phyloP scores from a whole-genome alignment of 257 asterid species.

The Penstemon davidsonii region DNA sequence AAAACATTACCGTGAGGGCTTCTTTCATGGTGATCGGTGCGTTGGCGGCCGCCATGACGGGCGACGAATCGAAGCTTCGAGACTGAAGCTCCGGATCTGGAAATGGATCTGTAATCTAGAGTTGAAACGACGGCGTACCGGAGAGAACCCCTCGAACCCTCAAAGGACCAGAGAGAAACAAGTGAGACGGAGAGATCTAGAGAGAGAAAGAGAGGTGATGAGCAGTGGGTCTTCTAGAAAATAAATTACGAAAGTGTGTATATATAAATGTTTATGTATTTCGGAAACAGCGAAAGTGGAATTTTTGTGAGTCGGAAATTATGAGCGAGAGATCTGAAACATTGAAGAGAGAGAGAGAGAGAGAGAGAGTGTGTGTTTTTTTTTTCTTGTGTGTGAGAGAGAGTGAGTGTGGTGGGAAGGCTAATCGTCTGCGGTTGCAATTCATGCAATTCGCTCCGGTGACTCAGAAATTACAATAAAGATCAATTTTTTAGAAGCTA shows the following conservation, averaged over 20 bases:
- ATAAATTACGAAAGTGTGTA: neutral
- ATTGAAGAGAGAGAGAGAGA: slow-evolving; percentile 1
- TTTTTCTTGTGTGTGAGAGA: neutral
- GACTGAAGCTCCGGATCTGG: slow-evolving; percentile 61
- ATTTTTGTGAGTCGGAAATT: slow-evolving; percentile 25
- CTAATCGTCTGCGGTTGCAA: slow-evolving; percentile 24
- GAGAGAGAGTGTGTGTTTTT: neutral
- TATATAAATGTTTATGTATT: neutral
- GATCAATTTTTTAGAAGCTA: neutral
- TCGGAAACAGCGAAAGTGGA: slow-evolving; percentile 26
- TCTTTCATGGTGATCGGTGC: slow-evolving; percentile 99
- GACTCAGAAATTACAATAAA: neutral
- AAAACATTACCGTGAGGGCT: slow-evolving; percentile 73
- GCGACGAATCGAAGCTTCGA: slow-evolving; percentile 43
- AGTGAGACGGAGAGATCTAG: slow-evolving; percentile 27
- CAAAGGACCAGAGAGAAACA: slow-evolving; percentile 27
- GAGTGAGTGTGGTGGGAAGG: neutral
- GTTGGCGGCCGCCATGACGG: slow-evolving; percentile 95
- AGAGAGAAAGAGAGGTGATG: slow-evolving; percentile 28
- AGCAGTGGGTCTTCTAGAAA: slow-evolving; percentile 24
- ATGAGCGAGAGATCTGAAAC: slow-evolving; percentile 26
- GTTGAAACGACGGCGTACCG: slow-evolving; percentile 29
- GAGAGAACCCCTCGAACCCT: slow-evolving; percentile 51
- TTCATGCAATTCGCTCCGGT: slow-evolving; percentile 25
- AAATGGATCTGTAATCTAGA: slow-evolving; percentile 31